A percentile compares a stretch with the other conserved stretches of the same genome.
These are phyloP conservation scores for Lentinula guzmanii DNA, from an alignment of 768 basidiomycete genomes.

Conservation along the genomic window DNA sequence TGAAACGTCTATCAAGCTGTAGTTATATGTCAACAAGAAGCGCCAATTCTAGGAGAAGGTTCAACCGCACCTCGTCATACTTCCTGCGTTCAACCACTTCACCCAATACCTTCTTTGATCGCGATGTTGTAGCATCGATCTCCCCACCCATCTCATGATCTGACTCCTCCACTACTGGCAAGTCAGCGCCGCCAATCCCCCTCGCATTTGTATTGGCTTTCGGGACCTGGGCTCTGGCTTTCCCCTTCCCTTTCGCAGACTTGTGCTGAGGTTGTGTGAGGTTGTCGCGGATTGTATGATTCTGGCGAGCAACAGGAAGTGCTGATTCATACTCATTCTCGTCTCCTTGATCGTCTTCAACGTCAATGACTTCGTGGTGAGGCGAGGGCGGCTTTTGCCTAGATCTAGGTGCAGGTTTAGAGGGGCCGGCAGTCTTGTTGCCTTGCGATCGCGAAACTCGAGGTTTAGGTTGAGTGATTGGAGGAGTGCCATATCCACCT, in stretches of 20 bases:
- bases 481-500: not conserved
- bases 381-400: not conserved
- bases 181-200: conserved; percentile 11
- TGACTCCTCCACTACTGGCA: conserved; percentile 16
- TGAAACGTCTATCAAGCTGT: not conserved
- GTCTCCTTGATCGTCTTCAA: not conserved
- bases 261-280: not conserved
- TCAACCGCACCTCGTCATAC: not conserved
- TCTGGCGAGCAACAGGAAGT: not conserved
- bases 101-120: not conserved
- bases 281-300: not conserved
- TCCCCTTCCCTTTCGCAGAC: conserved; percentile 25
- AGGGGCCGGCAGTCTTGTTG: not conserved
- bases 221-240: conserved; percentile 22
- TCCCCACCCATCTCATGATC: not conserved
- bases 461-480: not conserved
- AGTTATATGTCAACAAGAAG: not conserved
- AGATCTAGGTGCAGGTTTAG: not conserved
- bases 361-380: not conserved
- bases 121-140: not conserved
- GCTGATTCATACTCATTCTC: not conserved
- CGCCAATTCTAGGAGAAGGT: too few relatives aligned
- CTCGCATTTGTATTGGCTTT: not conserved
- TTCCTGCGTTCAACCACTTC: not conserved
- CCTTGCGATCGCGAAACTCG: not conserved